Evolutionary conservation across 768 basidiomycete species (phyloP), one percentile per base, ranked within the genome.

Genomic region (Leucocoprinus sp.): DNA sequence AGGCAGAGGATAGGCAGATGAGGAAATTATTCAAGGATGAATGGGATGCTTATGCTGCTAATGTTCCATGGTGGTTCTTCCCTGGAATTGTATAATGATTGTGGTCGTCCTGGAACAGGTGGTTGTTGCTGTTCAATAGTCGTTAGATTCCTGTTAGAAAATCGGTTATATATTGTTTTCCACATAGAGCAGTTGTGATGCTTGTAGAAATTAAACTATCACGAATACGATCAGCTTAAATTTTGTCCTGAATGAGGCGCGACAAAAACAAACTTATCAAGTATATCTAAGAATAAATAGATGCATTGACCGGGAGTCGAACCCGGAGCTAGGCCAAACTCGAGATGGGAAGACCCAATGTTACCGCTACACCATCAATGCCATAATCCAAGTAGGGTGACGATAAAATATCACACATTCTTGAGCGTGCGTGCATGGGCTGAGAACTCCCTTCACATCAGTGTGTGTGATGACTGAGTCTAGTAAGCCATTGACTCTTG

Each of bases 261-360:
- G n/a, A n/a, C n/a, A n/a, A n/a, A n/a, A n/a, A n/a, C n/a, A n/a
- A n/a, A n/a, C n/a, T n/a, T n/a, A n/a, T n/a, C n/a, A n/a, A n/a
- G n/a, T n/a, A n/a, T n/a, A 35, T 24, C 49, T 40, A 52, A 49
- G 50, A 37, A 43, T 28, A 45, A 24, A 28, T 2, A 15, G 1
- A 23, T 71, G 70, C 70, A 69, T 70, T 67, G 64, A 62, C 69
- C 69, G 69, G 68, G 70, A 72, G 66, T 72, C 70, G 70, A 72
- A 72, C 70, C 69, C 70, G 68, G 68, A 60, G 68, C 69, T 69
- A 69, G 67, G 69, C 70, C 70, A 66, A n/a, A n/a, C n/a, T n/a
- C n/a, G n/a, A n/a, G n/a, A n/a, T 84, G 83, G 82, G 82, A 84
- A 84, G 80, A 82, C 79, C 78, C 79, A 81, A 84, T 84, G 82